Base-by-base conservation (phyloP, 2,329 filamentous ascomycete species). In the Diaporthe humulicola region DNA sequence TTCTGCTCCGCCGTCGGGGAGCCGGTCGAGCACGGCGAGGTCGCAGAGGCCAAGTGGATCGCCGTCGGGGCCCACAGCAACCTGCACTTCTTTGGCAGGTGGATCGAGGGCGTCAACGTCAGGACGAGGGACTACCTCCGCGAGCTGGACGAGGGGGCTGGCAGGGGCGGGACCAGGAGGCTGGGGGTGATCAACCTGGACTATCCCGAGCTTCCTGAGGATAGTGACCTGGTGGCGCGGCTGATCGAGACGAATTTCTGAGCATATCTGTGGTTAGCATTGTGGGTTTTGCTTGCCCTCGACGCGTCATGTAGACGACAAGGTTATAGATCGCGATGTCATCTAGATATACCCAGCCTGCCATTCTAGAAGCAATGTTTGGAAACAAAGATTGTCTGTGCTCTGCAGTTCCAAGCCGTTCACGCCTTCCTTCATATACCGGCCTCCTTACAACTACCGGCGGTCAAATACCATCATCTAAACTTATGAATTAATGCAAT, bases 21-120 rank as follows among this genome's bases (percentile, higher is more conserved):
- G 36, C 81, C 81, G 19, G 79, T 78, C 73, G 77, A 82, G 76
- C 82, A 82, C 74, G 83, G 83, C 57, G 83, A 84, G 78, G 76
- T 84, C 2, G 83, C 83, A 8, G 81, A 84, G 77, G 78, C 81
- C n/a, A 83, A 87, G 76, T 86, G 85, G 79, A 83, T 88, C 52
- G 86, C 86, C 0, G 80, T 86, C 2, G 86, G 86, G 9, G 86
- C 83, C 1, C 85, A 84, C 77, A 85, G 81, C 76, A 78, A 79
- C 25, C 40, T 75, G 38, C 74, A 69, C 50, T 83, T 86, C 67
- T 79, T 81, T 28, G 81, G 82, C 40, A 79, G 80, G 48, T 87
- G 85, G 83, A 83, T 86, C 42, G 79, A 81, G 25, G 86, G 86
- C 25, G 85, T 88, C 78, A 88, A 88, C 75, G 79, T 81, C 4